These are phyloP conservation scores for Trichoderma virens DNA, from an alignment of 495 filamentous ascomycete species.

Conservation along the genomic window DNA sequence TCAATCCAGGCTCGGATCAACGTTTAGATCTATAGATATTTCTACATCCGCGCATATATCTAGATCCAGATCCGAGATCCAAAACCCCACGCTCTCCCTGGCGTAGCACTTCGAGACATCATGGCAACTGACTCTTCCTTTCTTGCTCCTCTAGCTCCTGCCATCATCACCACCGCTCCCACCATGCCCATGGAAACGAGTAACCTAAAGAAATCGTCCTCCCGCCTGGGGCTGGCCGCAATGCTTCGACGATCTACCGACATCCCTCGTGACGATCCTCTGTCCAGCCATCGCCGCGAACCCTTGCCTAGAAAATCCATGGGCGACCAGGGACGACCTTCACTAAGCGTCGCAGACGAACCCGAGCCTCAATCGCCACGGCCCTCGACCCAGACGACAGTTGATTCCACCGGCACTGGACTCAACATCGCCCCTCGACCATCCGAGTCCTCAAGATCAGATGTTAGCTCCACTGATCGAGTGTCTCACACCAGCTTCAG, in stretches of 20 bases:
- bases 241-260: conserved; percentile 38
- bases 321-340: conserved; percentile 13
- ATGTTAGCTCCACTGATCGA: conserved; percentile 74
- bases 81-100: neutral
- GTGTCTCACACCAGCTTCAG: conserved; percentile 51
- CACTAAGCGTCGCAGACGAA: neutral
- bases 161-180: conserved; percentile 90
- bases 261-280: conserved; percentile 27
- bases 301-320: conserved; percentile 36
- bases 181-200: conserved; percentile 63
- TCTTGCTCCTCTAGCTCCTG: conserved; percentile 52
- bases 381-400: conserved; percentile 1
- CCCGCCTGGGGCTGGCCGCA: conserved; percentile 39
- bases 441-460: conserved; percentile 89
- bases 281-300: conserved; percentile 7
- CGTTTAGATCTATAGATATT: too few species aligned
- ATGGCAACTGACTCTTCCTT: neutral
- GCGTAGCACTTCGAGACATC: neutral
- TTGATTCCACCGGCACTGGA: conserved; percentile 2
- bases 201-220: conserved; percentile 42
- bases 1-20: neutral
- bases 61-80: too few species aligned
- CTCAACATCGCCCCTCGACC: conserved; percentile 41
- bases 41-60: too few species aligned
- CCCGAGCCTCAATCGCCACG: conserved; percentile 7